Evolutionary conservation across 371 early-diverging fungal species (phyloP), one percentile per base, ranked within the genome.

Genomic region (Choanephora cucurbitarum): DNA sequence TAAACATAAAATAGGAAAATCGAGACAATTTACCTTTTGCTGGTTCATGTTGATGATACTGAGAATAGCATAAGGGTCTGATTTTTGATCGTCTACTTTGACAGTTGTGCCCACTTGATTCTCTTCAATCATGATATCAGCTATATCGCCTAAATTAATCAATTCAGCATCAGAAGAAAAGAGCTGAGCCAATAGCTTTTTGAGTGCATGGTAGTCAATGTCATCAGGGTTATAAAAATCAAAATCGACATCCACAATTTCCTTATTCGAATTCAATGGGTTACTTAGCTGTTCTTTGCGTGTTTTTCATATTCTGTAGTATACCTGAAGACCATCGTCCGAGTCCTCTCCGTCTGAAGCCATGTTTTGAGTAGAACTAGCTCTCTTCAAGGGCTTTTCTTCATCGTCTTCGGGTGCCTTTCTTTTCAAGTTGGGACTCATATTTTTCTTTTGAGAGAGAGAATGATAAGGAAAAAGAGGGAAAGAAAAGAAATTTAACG

Each of bases 171-270:
- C 96, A 45, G 87, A 80, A 18, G 86, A 86, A 54, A 97, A 94
- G 10, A 88, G 70, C 52, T 91, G 90, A 19, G 60, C 69, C 13
- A 97, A 58, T 9, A 98, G 81, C 24, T 87, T 85, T 70, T 97
- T 97, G 54, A 96, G 72, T 11, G 94, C 91, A 61, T 96, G 96
- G 62, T 88, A 98, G 75, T 98, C 99, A 19, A 84, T 81, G 45
- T 86, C 83, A 54, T 88, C 84, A 17, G 93, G 91, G 52, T 92
- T 92, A 74, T 89, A 94, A 67, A 97, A 98, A 64, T 96, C 97
- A 67, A 97, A 97, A 60, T 96, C 95, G 13, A 97, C 94, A 56
- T 96, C 85, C 24, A 98, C 85, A 39, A 88, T 83, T 43, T 92
- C 91, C 86, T 86, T 52, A 23, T 53, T 18, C 18, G 34, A 18